Percentiles rank a stretch among this genome's conserved stretches.
Evolutionary conservation across 2,329 filamentous ascomycete species (phyloP).

Genomic region (Atkinsonella texensis): DNA sequence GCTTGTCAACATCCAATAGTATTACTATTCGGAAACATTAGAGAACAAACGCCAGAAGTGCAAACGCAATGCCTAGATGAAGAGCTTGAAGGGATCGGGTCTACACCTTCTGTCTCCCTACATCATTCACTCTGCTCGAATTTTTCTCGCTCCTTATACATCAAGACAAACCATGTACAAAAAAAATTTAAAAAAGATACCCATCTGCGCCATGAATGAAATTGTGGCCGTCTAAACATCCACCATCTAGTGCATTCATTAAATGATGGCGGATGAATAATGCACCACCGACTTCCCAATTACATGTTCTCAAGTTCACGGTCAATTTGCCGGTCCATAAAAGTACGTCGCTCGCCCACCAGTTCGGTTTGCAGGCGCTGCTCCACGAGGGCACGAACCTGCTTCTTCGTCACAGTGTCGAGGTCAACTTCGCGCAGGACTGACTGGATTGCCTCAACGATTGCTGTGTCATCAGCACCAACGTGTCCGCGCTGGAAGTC

Average conservation of each 20-base stretch:
- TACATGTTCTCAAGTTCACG: slow-evolving; percentile 89
- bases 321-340: slow-evolving; percentile 90
- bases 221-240: neutral
- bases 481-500: slow-evolving; percentile 47
- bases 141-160: neutral
- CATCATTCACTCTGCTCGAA: neutral
- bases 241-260: neutral
- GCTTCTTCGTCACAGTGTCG: slow-evolving; percentile 97
- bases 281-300: slow-evolving; percentile 8
- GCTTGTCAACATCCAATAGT: neutral
- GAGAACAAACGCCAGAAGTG: slow-evolving; percentile 1
- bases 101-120: neutral
- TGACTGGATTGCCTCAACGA: slow-evolving; percentile 71
- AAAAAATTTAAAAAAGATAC: slow-evolving; percentile 2
- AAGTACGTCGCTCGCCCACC: slow-evolving; percentile 71
- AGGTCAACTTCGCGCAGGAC: slow-evolving; percentile 83
- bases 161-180: neutral
- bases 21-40: neutral
- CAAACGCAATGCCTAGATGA: neutral
- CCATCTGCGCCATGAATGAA: neutral
- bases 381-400: slow-evolving; percentile 82
- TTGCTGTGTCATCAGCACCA: slow-evolving; percentile 67
- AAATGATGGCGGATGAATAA: neutral
- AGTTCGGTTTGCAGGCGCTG: slow-evolving; percentile 87
- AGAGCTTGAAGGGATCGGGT: neutral